Percentiles rank a stretch among this genome's conserved stretches.
phyloP scores from a whole-genome alignment of 148 eudicot species.

The Gaultheria prostrata region DNA sequence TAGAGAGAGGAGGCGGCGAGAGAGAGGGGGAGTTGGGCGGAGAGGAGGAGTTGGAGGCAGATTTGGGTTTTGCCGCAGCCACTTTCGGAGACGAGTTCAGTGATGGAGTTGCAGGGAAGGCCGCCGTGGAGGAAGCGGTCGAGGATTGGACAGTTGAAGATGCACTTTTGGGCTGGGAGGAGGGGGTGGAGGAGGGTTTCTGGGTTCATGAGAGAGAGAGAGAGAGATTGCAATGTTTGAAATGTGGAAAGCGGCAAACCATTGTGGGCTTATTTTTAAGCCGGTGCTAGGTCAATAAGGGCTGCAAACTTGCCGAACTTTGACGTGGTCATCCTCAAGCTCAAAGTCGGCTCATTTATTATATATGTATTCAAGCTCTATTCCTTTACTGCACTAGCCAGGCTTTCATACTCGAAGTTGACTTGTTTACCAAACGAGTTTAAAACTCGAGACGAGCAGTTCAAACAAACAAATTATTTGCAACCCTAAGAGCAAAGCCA shows the following conservation, averaged over 20 bases:
- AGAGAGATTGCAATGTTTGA: background rate
- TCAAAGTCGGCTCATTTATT: too few species aligned
- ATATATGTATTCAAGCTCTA: too few species aligned
- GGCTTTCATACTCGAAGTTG: too few species aligned
- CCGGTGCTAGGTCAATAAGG: too few species aligned
- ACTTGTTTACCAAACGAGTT: too few species aligned
- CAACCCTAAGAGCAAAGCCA: too few species aligned
- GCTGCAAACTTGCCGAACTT: too few species aligned
- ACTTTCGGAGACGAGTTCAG: constrained; percentile 82
- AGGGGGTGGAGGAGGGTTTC: constrained; percentile 37
- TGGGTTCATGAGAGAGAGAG: constrained; percentile 44
- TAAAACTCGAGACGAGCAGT: too few species aligned
- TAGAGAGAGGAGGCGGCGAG: constrained; percentile 53
- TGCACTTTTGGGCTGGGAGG: constrained; percentile 40
- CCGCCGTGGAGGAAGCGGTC: constrained; percentile 73
- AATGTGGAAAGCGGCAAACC: background rate
- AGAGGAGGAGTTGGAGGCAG: constrained; percentile 79
- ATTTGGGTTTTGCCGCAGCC: constrained; percentile 85
- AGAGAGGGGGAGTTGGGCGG: constrained; percentile 66
- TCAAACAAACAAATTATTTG: too few species aligned
- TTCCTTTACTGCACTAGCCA: too few species aligned
- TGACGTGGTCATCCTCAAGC: too few species aligned
- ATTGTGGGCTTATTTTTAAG: background rate
- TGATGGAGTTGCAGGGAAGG: constrained; percentile 64
- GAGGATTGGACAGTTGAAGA: constrained; percentile 59